Percentiles rank a stretch among this genome's conserved stretches.
Conservation (phyloP, 2,329 filamentous ascomycete species). For the Aureobasidium vineae region DNA sequence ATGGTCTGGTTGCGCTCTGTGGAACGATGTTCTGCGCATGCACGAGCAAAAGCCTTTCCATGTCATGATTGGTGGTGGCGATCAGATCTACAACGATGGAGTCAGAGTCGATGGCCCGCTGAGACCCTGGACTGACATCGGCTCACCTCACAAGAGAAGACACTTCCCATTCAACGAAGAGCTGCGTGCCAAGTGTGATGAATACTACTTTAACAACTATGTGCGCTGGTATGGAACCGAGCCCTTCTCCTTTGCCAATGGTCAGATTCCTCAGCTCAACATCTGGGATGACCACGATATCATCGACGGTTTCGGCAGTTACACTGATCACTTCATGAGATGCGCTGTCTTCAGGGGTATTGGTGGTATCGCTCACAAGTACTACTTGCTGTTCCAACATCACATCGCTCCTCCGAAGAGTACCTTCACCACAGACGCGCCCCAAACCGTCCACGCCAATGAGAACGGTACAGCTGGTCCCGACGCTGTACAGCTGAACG, state of each 20-base stretch:
- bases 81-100: constrained; percentile 76
- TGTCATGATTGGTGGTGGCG: constrained; percentile 82
- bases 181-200: constrained; percentile 58
- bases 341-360: constrained; percentile 65
- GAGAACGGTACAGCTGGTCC: constrained; percentile 50
- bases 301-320: constrained; percentile 65
- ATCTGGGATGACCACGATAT: constrained; percentile 67
- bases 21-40: constrained; percentile 63
- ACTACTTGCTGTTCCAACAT: constrained; percentile 66
- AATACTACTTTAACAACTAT: constrained; percentile 63
- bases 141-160: constrained; percentile 59
- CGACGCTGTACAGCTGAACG: constrained; percentile 69
- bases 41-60: constrained; percentile 61
- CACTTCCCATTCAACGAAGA: constrained; percentile 64
- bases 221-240: constrained; percentile 67
- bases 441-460: constrained; percentile 50
- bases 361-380: constrained; percentile 55
- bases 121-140: constrained; percentile 61
- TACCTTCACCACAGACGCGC: constrained; percentile 77
- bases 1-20: constrained; percentile 59
- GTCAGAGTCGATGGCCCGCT: constrained; percentile 83
- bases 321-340: constrained; percentile 66
- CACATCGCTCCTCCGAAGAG: constrained; percentile 80
- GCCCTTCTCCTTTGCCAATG: constrained; percentile 59
- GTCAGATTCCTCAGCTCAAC: constrained; percentile 63